A percentile compares a stretch with the other conserved stretches of the same genome.
Conservation (phyloP, 352 stramenopile genomes). For the Aphanomyces invadans region DNA sequence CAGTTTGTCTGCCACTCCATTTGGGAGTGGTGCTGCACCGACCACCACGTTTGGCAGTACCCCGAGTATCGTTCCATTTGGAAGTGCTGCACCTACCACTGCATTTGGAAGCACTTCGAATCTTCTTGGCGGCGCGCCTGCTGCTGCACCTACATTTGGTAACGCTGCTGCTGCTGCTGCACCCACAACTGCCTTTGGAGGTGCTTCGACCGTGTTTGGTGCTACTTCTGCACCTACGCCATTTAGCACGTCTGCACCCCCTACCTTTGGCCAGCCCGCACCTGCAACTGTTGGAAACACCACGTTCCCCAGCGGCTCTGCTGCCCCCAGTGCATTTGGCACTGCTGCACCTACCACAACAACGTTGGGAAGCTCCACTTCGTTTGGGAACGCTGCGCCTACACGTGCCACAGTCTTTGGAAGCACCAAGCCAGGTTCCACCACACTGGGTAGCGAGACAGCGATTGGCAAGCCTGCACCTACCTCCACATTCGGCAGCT, state of each 20-base stretch:
- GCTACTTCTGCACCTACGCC: background rate
- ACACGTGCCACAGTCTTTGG: background rate
- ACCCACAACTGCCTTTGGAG: background rate
- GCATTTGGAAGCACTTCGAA: background rate
- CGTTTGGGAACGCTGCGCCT: no score
- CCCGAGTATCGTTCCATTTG: no score
- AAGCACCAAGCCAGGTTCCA: background rate
- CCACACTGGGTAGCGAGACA: no score
- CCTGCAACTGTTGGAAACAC: background rate
- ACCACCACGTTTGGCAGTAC: background rate
- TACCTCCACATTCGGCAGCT: background rate
- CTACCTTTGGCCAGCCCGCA: conserved; percentile 13
- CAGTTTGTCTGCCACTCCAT: background rate
- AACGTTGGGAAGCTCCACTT: no score
- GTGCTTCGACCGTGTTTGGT: background rate
- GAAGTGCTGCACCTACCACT: conserved; percentile 3
- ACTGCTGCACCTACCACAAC: background rate
- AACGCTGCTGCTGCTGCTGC: background rate
- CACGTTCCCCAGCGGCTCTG: background rate
- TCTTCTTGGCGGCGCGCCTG: background rate
- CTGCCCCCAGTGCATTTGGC: background rate
- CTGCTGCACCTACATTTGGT: conserved; percentile 1
- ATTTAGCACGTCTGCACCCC: background rate
- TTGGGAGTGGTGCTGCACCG: background rate
- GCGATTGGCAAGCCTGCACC: no score